phyloP scores from a whole-genome alignment of 129 eudicot species.

The Lactuca sativa region DNA sequence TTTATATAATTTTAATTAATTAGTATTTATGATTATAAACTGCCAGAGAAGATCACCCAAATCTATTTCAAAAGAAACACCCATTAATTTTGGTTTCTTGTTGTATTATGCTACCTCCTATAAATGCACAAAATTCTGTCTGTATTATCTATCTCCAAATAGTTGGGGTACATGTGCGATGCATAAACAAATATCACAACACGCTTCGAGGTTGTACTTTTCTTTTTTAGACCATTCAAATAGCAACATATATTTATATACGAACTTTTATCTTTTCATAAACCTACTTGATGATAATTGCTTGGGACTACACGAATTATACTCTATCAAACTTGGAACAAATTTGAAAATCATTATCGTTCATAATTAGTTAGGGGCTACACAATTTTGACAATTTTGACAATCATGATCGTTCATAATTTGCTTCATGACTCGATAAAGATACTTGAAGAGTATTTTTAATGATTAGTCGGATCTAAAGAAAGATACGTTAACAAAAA shows the following conservation, averaged over 20 bases:
- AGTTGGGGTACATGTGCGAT: constrained; percentile 35
- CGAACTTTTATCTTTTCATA: constrained; percentile 26
- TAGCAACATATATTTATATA: constrained; percentile 22
- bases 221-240: constrained; percentile 25
- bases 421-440: constrained; percentile 15
- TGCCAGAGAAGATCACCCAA: constrained; percentile 22
- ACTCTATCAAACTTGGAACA: constrained; percentile 7
- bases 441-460: constrained; percentile 20
- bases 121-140: constrained; percentile 38
- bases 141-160: constrained; percentile 13
- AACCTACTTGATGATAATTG: constrained; percentile 14
- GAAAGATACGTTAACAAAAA: constrained; percentile 24
- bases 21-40: not conserved
- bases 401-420: not conserved
- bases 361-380: constrained; percentile 32
- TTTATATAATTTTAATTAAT: not conserved
- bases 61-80: constrained; percentile 35
- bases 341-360: constrained; percentile 10
- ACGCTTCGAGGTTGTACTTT: constrained; percentile 38
- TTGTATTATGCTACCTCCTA: constrained; percentile 22
- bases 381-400: constrained; percentile 24
- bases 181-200: constrained; percentile 26
- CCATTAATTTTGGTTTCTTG: constrained; percentile 20
- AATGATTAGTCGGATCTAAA: constrained; percentile 21
- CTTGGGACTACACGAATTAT: constrained; percentile 12